Conservation (phyloP, 2,329 filamentous ascomycete genomes). For the Neoarthrinium moseri region DNA sequence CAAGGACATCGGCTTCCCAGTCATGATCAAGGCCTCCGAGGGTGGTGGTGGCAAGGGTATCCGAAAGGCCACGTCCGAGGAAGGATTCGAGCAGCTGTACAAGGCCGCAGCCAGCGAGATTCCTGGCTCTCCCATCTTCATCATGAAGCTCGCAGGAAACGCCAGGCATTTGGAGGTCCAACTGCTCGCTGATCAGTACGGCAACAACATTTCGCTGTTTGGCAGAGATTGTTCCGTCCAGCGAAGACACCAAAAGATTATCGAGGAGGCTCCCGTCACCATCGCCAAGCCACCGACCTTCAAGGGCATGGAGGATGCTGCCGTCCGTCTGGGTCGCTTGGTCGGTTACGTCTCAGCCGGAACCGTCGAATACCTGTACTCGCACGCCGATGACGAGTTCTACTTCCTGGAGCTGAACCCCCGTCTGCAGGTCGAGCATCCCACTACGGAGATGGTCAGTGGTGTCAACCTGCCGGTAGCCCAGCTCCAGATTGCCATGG, state of each 20-base stretch:
- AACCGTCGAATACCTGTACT: conserved; percentile 99
- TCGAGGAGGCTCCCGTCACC: conserved; percentile 96
- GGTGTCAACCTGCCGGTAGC: conserved; percentile 96
- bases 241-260: conserved; percentile 98
- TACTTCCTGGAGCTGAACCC: conserved; percentile 99
- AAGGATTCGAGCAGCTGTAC: conserved; percentile 83
- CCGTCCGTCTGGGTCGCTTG: conserved; percentile 87
- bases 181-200: conserved; percentile 95
- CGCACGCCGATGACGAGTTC: conserved; percentile 96
- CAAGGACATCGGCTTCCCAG: conserved; percentile 89
- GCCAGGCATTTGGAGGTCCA: conserved; percentile 97
- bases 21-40: conserved; percentile 99
- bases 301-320: conserved; percentile 93
- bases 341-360: conserved; percentile 98
- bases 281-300: conserved; percentile 89
- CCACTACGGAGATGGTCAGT: conserved; percentile 98
- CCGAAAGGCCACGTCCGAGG: conserved; percentile 84
- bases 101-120: conserved; percentile 97
- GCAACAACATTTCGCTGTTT: conserved; percentile 98
- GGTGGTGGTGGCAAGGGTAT: conserved; percentile 99
- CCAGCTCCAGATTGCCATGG: conserved; percentile 98
- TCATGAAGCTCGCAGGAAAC: conserved; percentile 98
- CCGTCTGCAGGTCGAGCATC: conserved; percentile 98
- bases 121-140: conserved; percentile 97
- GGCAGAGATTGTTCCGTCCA: conserved; percentile 98